Base-by-base conservation (phyloP, 23 red algal species). In the Cyanidium caldarium region DNA sequence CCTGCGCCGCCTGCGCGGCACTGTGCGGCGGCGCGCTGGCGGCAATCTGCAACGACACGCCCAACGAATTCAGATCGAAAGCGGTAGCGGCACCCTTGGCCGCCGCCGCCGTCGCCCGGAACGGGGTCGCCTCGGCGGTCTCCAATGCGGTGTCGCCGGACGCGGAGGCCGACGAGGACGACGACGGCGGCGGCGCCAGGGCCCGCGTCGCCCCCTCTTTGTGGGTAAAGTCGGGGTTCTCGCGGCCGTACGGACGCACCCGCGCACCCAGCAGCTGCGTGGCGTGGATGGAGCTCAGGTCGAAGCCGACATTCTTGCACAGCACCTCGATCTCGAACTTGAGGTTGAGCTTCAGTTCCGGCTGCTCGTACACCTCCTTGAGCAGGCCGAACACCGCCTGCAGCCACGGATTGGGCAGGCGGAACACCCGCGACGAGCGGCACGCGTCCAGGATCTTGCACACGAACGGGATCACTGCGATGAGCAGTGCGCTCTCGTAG, bases 301-400 rank as follows among this genome's bases (percentile, higher is more conserved):
- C 84, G 2, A 96, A 46, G 0, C 57, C 44, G 1, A 87, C 44
- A 39, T 70, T 73, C 58, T 96, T 96, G 26, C 70, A 87, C 31
- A 96, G 65, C n/a, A 88, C 65, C 46, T 80, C 79, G 0, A 96
- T 44, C 69, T 96, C 91, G 67, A 96, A 96, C 81, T 88, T 87
- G 33, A 96, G 40, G 46, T 88, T 88, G 1, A 96, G 74, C 66
- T 96, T 96, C 25, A 96, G 68, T 69, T 96, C 91, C n/a, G 81
- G 65, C 30, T 87, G 30, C n/a, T 57, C 46, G 46, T 88, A 88
- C 45, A 96, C 72, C 73, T 96, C 91, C 39, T 82, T 83, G 41
- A 96, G 83, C 28, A 96, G 42, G 61, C 83, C 70, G 1, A 96
- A 39, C 7, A 96, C 79, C 39, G 83, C 80, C 14, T 58, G 46